phyloP scores from a whole-genome alignment of 768 basidiomycete genomes.

The Serendipita sp. region DNA sequence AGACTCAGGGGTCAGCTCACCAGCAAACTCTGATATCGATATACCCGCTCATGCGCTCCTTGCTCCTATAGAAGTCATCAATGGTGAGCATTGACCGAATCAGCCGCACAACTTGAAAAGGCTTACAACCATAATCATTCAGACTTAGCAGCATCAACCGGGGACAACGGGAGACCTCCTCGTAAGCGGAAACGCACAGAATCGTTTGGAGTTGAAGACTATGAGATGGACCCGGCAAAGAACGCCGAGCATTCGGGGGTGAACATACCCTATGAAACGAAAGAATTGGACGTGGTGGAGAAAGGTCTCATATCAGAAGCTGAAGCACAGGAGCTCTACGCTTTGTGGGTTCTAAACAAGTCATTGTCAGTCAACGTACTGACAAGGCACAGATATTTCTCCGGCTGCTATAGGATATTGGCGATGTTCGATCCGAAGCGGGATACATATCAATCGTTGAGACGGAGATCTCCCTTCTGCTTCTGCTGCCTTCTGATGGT shows the following conservation, averaged over 20 bases:
- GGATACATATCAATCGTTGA: constrained; percentile 11
- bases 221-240: not conserved
- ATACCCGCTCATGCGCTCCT: constrained; percentile 12
- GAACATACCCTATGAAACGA: not conserved
- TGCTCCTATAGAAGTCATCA: constrained; percentile 13
- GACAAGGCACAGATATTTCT: constrained; percentile 9
- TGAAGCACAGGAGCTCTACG: constrained; percentile 11
- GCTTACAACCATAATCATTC: not conserved
- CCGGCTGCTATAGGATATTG: constrained; percentile 12
- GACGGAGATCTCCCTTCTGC: constrained; percentile 10
- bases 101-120: not conserved
- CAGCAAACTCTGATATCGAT: constrained; percentile 13
- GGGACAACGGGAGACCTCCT: not conserved
- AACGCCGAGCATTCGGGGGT: not conserved
- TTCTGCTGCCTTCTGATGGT: constrained; percentile 13
- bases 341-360: constrained; percentile 4
- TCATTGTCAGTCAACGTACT: not conserved
- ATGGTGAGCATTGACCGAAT: constrained; percentile 8
- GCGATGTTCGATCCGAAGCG: constrained; percentile 11
- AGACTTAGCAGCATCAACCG: constrained; percentile 9
- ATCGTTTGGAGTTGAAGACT: not conserved
- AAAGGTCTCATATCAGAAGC: constrained; percentile 11
- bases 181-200: constrained; percentile 1
- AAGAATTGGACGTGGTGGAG: constrained; percentile 10
- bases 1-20: constrained; percentile 2